phyloP scores from a whole-genome alignment of 1,284 basidiomycete genomes.

The Ustilago crameri region DNA sequence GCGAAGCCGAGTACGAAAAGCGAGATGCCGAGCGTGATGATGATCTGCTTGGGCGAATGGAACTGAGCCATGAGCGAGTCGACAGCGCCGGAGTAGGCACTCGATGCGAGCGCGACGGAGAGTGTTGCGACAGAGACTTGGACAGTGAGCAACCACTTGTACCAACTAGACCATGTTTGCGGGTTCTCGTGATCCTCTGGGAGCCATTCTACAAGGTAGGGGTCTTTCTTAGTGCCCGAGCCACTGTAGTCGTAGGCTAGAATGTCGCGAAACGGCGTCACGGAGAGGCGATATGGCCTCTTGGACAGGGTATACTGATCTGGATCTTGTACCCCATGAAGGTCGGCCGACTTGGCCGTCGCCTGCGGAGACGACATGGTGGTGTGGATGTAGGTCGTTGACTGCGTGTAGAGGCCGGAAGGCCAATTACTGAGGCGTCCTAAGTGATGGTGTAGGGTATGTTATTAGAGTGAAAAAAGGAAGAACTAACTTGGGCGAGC shows the following conservation, averaged over 20 bases:
- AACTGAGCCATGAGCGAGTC: conserved; percentile 45
- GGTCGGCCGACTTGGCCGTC: too few species aligned
- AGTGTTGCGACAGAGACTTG: conserved; percentile 62
- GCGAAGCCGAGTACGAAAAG: conserved; percentile 77
- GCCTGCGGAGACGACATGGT: conserved; percentile 19
- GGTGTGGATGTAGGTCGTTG: background rate
- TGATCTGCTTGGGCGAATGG: conserved; percentile 36
- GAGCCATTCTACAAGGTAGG: conserved; percentile 67
- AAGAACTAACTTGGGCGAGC: too few species aligned
- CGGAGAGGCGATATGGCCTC: conserved; percentile 56
- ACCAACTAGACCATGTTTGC: conserved; percentile 15
- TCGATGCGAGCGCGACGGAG: conserved; percentile 56
- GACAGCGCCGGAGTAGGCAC: conserved; percentile 58
- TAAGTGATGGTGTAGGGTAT: too few species aligned
- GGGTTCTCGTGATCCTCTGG: conserved; percentile 55
- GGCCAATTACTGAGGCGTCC: too few species aligned
- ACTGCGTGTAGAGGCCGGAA: too few species aligned
- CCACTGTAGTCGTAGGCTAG: conserved; percentile 68
- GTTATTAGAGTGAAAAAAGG: too few species aligned
- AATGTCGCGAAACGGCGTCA: conserved; percentile 68
- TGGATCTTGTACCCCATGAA: conserved; percentile 8
- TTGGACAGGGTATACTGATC: conserved; percentile 40
- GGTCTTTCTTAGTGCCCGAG: conserved; percentile 68
- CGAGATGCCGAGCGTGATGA: conserved; percentile 69
- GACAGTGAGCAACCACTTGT: conserved; percentile 56